Conservation (phyloP, 345 rosid genomes). For the Raphanus raphanistrum region DNA sequence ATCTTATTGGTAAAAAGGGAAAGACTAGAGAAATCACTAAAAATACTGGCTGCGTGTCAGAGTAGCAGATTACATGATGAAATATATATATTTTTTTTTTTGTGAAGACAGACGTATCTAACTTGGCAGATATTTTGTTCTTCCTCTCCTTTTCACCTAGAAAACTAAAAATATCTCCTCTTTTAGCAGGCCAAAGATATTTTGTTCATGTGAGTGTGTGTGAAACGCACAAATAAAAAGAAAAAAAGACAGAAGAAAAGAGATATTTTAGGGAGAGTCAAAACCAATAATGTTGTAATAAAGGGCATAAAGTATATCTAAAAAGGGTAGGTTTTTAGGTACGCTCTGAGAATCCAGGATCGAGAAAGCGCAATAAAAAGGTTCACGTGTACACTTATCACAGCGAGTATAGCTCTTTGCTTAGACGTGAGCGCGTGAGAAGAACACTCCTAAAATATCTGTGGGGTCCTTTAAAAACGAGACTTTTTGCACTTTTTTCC, state of each 20-base stretch:
- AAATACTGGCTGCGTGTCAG: slow-evolving; percentile 24
- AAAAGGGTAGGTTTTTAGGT: neutral
- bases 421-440: neutral
- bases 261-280: slow-evolving; percentile 28
- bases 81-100: slow-evolving; percentile 9
- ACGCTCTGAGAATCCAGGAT: slow-evolving; percentile 10
- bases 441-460: neutral
- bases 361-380: neutral
- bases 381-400: neutral
- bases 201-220: slow-evolving; percentile 10
- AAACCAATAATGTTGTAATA: slow-evolving; percentile 1
- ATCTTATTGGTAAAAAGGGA: neutral
- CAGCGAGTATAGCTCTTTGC: neutral
- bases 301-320: neutral
- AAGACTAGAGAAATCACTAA: neutral
- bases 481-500: slow-evolving; percentile 26
- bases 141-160: neutral
- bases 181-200: slow-evolving; percentile 14
- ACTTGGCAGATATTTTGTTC: slow-evolving; percentile 12
- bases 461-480: slow-evolving; percentile 7
- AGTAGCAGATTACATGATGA: slow-evolving; percentile 1
- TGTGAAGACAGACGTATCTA: slow-evolving; percentile 13
- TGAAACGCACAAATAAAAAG: neutral
- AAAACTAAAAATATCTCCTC: slow-evolving; percentile 23
- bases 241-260: neutral